phyloP scores from a whole-genome alignment of 2,329 filamentous ascomycete genomes.

The Pseudocercospora cruenta region DNA sequence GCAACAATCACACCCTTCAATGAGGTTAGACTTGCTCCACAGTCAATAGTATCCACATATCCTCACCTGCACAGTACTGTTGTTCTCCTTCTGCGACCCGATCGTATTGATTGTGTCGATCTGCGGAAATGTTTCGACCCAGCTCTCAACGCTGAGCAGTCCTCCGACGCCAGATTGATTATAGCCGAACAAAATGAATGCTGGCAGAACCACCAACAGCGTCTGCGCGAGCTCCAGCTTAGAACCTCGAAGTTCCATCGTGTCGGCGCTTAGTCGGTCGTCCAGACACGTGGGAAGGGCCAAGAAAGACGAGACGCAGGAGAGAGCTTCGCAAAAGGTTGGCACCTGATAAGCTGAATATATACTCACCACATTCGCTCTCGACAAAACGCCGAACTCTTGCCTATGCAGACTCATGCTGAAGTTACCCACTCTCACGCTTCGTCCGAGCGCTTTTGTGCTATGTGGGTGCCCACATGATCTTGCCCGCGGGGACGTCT shows the following conservation, averaged over 20 bases:
- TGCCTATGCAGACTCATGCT: conserved; percentile 10
- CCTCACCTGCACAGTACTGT: conserved; percentile 47
- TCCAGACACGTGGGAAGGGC: conserved; percentile 6
- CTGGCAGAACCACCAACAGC: conserved; percentile 44
- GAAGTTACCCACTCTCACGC: conserved; percentile 1
- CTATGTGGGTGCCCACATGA: background rate
- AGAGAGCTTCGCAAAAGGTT: conserved; percentile 12
- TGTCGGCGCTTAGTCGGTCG: conserved; percentile 12
- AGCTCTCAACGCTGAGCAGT: conserved; percentile 46
- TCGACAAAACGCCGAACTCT: conserved; percentile 12
- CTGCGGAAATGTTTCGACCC: conserved; percentile 51
- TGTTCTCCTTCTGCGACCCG: conserved; percentile 48
- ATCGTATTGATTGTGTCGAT: conserved; percentile 50
- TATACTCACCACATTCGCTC: conserved; percentile 8
- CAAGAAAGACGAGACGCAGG: conserved; percentile 17
- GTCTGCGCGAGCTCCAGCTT: conserved; percentile 36
- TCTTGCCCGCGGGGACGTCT: conserved; percentile 15
- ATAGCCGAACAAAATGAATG: conserved; percentile 57
- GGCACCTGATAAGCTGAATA: conserved; percentile 11
- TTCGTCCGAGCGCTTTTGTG: conserved; percentile 4
- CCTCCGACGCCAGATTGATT: conserved; percentile 57
- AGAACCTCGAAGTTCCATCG: conserved; percentile 28
- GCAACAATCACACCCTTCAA: conserved; percentile 46
- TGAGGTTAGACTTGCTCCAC: background rate
- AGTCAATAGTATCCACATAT: background rate